Percentiles rank a stretch among this genome's conserved stretches.
These are phyloP conservation scores for Zea luxurians DNA, from an alignment of 176 grass and related monocot genomes.

Conservation along the genomic window DNA sequence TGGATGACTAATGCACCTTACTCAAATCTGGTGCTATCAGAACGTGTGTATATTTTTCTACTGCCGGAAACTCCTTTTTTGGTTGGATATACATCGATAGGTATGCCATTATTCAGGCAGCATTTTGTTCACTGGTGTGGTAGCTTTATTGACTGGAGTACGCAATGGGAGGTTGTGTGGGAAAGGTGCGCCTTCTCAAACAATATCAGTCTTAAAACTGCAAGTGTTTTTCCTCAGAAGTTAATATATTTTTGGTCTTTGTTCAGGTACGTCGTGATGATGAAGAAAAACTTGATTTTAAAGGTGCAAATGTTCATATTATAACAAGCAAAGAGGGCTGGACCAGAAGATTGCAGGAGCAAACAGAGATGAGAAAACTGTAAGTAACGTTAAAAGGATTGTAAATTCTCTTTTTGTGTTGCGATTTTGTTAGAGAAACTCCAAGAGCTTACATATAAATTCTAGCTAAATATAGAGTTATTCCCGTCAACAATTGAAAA, in stretches of 20 bases:
- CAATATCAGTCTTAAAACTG: background rate
- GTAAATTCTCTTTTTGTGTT: background rate
- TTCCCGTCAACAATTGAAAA: no score
- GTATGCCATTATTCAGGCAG: background rate
- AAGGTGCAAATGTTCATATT: conserved; percentile 81
- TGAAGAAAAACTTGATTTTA: conserved; percentile 71
- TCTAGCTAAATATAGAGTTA: no score
- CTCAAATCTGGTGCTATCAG: background rate
- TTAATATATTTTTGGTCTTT: conserved; percentile 18
- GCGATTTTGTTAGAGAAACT: background rate
- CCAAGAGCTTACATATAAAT: no score
- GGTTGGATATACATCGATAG: background rate
- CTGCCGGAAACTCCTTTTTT: background rate
- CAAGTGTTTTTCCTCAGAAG: background rate
- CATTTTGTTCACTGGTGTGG: conserved; percentile 12
- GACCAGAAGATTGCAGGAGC: conserved; percentile 84
- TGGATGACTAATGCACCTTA: background rate
- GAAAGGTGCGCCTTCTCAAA: conserved; percentile 42
- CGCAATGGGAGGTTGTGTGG: conserved; percentile 47
- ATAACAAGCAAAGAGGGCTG: conserved; percentile 84
- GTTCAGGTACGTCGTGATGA: conserved; percentile 43
- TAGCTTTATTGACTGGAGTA: conserved; percentile 5
- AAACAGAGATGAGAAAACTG: conserved; percentile 81
- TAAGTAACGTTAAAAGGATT: conserved; percentile 46
- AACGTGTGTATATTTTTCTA: background rate